Evolutionary conservation across 345 rosid species (phyloP), one percentile per base, ranked within the genome.

Genomic region (Passiflora organensis): DNA sequence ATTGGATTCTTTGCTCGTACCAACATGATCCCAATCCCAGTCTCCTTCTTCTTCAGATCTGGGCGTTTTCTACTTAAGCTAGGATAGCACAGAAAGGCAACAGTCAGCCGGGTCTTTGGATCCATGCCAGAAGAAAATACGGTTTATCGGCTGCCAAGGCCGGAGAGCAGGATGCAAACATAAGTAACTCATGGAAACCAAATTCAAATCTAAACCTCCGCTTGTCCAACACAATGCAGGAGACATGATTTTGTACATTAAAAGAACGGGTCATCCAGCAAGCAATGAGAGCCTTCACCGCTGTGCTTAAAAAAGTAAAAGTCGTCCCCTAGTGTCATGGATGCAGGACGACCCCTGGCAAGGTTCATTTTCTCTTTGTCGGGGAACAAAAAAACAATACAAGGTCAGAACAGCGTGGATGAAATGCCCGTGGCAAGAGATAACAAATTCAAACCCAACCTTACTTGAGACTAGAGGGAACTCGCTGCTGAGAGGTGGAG

Each of bases 391-490:
- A 84, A 78, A 58, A 74, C 67, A 49, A 36, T 69, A 21, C 71
- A 62, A 36, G 73, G 79, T 13, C 65, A 60, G 17, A 71, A 67
- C 51, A 76, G 73, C 51, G 83, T 87, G 16, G 87, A 87, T 58
- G 89, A n/a, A 87, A 48, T 79, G 81, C 32, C 87, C 85, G 71
- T 87, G 93, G 93, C 85, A 82, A 51, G 93, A 87, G 39, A 89
- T 84, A 48, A 87, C 96, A 38, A 41, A 84, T 61, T 56, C 84
- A 72, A 87, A 85, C 58, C 93, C 93, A 5, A 71, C 68, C 6
- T 67, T 87, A 25, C 72, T 87, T 36, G 93, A 87, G 74, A 84
- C 96, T 0, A 72, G 89, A 67, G 86, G 89, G 0, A 87, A 79
- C 72, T 72, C 84, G 71, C 64, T 87, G 58, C 56, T 84, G 44